A percentile compares a stretch with the other conserved stretches of the same genome.
phyloP scores from a whole-genome alignment of 1,284 basidiomycete genomes.

The Inonotus hispidus region DNA sequence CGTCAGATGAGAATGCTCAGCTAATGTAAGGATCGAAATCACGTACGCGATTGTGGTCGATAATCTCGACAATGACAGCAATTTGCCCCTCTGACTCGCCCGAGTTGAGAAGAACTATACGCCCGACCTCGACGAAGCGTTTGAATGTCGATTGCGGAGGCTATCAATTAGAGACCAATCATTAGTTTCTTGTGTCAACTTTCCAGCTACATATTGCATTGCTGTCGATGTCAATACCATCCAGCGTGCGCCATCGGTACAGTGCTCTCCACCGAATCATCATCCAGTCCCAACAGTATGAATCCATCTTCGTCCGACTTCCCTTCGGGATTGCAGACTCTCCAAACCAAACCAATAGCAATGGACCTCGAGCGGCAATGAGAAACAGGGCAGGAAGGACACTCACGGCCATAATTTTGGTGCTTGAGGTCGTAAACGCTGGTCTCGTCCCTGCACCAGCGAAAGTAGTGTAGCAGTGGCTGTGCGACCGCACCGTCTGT shows the following conservation, averaged over 20 bases:
- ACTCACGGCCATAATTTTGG: conserved; percentile 5
- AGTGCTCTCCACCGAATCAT: neutral
- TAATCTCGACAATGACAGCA: conserved; percentile 95
- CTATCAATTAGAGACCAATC: neutral
- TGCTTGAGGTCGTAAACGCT: neutral
- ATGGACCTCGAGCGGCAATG: neutral
- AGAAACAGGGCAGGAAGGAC: neutral
- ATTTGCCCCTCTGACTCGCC: conserved; percentile 87
- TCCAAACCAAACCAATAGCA: neutral
- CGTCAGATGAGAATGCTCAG: neutral
- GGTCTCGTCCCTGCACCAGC: neutral
- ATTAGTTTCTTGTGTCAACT: neutral
- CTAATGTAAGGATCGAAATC: neutral
- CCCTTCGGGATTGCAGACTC: neutral
- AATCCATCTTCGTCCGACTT: neutral
- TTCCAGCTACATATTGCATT: neutral
- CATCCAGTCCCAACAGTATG: neutral
- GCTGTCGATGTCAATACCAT: neutral
- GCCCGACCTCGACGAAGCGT: conserved; percentile 98
- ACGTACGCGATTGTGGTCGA: conserved; percentile 97
- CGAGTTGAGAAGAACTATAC: conserved; percentile 91
- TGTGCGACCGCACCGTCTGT: neutral
- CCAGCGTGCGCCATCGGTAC: neutral
- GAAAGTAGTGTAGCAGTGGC: neutral
- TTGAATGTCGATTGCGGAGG: conserved; percentile 50